Evolutionary conservation across 1,284 basidiomycete genomes (phyloP).

Genomic region (Boletus calvinii): DNA sequence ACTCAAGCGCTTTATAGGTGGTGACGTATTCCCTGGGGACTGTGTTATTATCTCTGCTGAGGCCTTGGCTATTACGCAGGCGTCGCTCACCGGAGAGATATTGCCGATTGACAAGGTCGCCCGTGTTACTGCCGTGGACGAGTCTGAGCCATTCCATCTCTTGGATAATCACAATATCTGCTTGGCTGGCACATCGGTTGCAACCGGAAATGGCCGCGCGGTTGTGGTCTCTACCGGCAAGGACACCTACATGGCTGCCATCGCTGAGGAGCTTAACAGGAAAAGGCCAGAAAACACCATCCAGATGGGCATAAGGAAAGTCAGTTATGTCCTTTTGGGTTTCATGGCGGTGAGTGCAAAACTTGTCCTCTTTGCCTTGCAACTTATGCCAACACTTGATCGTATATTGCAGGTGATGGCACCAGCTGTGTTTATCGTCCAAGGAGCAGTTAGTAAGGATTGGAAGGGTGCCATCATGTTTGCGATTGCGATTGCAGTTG

Average conservation of each 20-base stretch:
- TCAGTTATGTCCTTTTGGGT: constrained; percentile 32
- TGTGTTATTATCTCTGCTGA: constrained; percentile 34
- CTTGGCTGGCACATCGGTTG: constrained; percentile 33
- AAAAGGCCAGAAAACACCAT: constrained; percentile 32
- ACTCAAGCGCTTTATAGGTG: constrained; percentile 17
- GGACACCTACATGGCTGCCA: constrained; percentile 35
- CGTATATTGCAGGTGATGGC: constrained; percentile 27
- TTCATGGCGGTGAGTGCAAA: constrained; percentile 30
- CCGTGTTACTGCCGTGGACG: constrained; percentile 17
- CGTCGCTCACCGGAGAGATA: constrained; percentile 34
- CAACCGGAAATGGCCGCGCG: constrained; percentile 31
- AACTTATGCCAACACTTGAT: background rate
- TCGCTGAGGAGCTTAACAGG: constrained; percentile 34
- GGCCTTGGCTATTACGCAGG: constrained; percentile 29
- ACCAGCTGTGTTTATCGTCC: constrained; percentile 29
- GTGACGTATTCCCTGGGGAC: constrained; percentile 35
- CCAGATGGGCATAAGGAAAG: constrained; percentile 33
- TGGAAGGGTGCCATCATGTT: constrained; percentile 35
- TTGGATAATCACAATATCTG: constrained; percentile 31
- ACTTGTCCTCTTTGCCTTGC: background rate
- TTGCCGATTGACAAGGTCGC: constrained; percentile 29
- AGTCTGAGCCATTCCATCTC: constrained; percentile 26
- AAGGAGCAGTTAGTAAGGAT: constrained; percentile 33
- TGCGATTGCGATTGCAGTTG: constrained; percentile 31
- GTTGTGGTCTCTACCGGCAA: constrained; percentile 32